Evolutionary conservation across 495 filamentous ascomycete species (phyloP).

Genomic region (Trypethelium eluteriae): DNA sequence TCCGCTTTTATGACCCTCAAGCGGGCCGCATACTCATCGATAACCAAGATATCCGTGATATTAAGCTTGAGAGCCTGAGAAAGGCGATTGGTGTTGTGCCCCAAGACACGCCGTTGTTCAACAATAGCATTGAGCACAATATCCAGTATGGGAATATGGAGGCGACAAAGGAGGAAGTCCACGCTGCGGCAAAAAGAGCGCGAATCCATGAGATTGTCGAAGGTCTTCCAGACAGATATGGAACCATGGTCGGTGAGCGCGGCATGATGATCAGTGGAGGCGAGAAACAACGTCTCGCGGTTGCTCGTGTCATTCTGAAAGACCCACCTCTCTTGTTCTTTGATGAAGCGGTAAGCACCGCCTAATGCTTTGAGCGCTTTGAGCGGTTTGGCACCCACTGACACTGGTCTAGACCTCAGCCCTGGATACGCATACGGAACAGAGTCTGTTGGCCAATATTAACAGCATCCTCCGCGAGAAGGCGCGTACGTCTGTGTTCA

Average conservation of each 20-base stretch:
- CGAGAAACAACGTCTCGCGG: constrained; percentile 89
- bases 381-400: background rate
- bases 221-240: constrained; percentile 72
- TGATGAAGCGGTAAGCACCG: constrained; percentile 72
- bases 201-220: constrained; percentile 76
- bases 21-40: constrained; percentile 82
- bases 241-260: constrained; percentile 88
- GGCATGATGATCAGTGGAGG: constrained; percentile 97
- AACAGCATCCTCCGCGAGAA: constrained; percentile 89
- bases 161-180: constrained; percentile 64
- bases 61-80: constrained; percentile 73
- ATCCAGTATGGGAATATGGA: constrained; percentile 88
- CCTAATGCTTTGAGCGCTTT: background rate
- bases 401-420: constrained; percentile 60
- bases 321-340: constrained; percentile 92
- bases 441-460: constrained; percentile 84
- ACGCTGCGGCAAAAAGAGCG: constrained; percentile 69
- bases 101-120: constrained; percentile 95
- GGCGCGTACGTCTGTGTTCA: constrained; percentile 80
- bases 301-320: constrained; percentile 80
- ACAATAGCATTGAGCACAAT: constrained; percentile 90
- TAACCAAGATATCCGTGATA: constrained; percentile 81
- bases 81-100: constrained; percentile 90
- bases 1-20: constrained; percentile 91
- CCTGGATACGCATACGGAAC: constrained; percentile 91